Conservation (phyloP, 139 green algal species). For the Haematococcus sp. region DNA sequence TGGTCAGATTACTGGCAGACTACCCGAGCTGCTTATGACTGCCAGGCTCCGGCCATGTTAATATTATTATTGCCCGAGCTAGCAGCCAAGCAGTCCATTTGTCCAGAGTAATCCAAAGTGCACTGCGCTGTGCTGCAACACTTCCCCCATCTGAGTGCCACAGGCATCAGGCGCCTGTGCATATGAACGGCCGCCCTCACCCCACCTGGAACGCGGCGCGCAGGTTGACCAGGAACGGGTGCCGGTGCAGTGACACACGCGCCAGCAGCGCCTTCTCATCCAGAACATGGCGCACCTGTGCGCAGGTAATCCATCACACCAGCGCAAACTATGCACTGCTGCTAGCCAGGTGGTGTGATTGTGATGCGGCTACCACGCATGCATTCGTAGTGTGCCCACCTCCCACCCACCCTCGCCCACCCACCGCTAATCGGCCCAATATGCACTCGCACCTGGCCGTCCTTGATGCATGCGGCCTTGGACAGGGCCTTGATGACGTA, state of each 20-base stretch:
- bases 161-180: too few relatives aligned
- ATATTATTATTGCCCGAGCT: neutral
- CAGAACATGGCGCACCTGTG: slow-evolving; percentile 69
- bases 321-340: neutral
- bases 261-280: slow-evolving; percentile 65
- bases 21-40: neutral
- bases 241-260: slow-evolving; percentile 21
- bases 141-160: too few relatives aligned
- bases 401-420: too few relatives aligned
- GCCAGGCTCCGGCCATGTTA: neutral
- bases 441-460: slow-evolving; percentile 52
- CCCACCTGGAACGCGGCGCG: slow-evolving; percentile 56
- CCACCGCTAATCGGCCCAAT: neutral
- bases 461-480: slow-evolving; percentile 73
- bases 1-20: neutral
- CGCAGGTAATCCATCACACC: neutral
- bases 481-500: slow-evolving; percentile 75
- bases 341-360: neutral
- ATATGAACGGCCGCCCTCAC: too few relatives aligned
- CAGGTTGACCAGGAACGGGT: slow-evolving; percentile 70
- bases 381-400: too few relatives aligned
- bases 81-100: too few relatives aligned
- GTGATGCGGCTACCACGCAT: neutral
- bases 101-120: too few relatives aligned
- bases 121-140: too few relatives aligned